These are phyloP conservation scores for Dictyostelium firmibasis DNA, from an alignment of 78 protist genomes.

Conservation along the genomic window DNA sequence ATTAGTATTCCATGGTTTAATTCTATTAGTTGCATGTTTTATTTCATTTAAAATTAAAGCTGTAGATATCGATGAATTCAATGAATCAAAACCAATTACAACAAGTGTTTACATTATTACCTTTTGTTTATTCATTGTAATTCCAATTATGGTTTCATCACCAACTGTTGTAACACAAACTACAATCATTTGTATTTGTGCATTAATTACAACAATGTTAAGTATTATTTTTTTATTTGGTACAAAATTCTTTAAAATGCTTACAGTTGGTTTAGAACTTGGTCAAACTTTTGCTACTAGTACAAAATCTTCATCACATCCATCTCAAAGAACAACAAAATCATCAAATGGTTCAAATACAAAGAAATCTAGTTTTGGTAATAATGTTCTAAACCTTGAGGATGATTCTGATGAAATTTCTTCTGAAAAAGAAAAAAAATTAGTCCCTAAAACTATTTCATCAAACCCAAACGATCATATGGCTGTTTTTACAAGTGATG, in stretches of 20 bases:
- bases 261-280: neutral
- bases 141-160: slow-evolving; percentile 37
- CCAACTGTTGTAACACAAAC: neutral
- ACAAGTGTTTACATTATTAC: slow-evolving; percentile 27
- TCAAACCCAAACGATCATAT: neutral
- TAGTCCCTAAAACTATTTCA: neutral
- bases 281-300: neutral
- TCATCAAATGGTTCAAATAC: neutral
- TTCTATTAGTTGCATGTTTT: slow-evolving; percentile 43
- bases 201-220: neutral
- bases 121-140: slow-evolving; percentile 42
- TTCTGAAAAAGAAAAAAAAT: neutral
- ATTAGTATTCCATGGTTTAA: slow-evolving; percentile 30
- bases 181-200: slow-evolving; percentile 18
- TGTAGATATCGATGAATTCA: slow-evolving; percentile 25
- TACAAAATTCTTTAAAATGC: slow-evolving; percentile 3
- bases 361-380: neutral
- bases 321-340: neutral
- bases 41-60: slow-evolving; percentile 35
- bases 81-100: slow-evolving; percentile 21
- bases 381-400: neutral
- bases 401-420: neutral
- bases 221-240: neutral
- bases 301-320: neutral
- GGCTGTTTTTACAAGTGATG: neutral